A percentile compares a stretch with the other conserved stretches of the same genome.
These are phyloP conservation scores for Blastomyces parvus DNA, from an alignment of 2,329 filamentous ascomycete species.

Conservation along the genomic window DNA sequence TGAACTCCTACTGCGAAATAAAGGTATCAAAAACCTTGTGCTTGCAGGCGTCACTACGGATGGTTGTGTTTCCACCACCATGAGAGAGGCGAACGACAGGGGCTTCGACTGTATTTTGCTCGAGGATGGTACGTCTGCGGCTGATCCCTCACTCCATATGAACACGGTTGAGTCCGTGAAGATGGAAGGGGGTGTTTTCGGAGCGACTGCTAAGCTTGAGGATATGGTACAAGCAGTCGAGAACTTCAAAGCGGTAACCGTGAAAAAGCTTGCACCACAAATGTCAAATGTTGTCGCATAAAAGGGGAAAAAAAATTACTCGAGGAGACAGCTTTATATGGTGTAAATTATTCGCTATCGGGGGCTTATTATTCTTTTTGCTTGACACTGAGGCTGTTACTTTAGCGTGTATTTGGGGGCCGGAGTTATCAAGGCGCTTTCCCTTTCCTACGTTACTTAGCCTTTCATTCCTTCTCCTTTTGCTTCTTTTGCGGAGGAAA, in stretches of 20 bases:
- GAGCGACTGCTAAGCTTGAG: conserved; percentile 31
- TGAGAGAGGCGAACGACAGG: conserved; percentile 48
- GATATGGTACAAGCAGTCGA: conserved; percentile 35
- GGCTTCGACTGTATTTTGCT: conserved; percentile 47
- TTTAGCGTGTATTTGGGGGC: conserved; percentile 1
- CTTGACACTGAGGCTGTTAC: background rate
- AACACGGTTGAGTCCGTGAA: conserved; percentile 37
- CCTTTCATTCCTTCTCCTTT: background rate
- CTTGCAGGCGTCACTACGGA: conserved; percentile 48
- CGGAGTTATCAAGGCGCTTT: background rate
- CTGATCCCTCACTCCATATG: conserved; percentile 33
- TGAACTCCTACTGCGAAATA: conserved; percentile 42
- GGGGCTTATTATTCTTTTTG: too few species aligned
- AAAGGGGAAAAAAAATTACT: background rate
- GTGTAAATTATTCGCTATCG: background rate
- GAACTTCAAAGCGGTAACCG: conserved; percentile 33
- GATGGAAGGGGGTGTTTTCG: conserved; percentile 41
- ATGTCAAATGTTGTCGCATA: conserved; percentile 21
- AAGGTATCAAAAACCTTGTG: conserved; percentile 45
- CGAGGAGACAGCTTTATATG: background rate
- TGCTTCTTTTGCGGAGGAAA: background rate
- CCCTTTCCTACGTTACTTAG: background rate
- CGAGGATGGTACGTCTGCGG: conserved; percentile 41
- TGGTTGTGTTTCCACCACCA: conserved; percentile 47
- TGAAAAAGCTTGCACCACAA: conserved; percentile 37